Evolutionary conservation across 1,139 yeast genomes (phyloP).

Genomic region (Blastobotrys apis): DNA sequence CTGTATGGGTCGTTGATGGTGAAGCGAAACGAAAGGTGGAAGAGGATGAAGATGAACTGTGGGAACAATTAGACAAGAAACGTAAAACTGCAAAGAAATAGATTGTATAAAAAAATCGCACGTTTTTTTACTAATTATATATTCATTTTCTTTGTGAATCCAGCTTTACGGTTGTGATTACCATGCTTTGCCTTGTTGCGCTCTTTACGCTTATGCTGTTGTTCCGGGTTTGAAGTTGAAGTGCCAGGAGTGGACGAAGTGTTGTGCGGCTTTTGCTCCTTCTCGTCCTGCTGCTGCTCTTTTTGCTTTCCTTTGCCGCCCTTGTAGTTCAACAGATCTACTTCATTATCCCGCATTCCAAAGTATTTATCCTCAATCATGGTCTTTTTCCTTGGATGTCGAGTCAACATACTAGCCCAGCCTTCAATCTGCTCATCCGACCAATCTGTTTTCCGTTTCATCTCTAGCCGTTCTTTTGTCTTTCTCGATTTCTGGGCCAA

Average conservation of each 20-base stretch:
- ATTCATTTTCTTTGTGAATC: slow-evolving; percentile 52
- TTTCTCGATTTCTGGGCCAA: slow-evolving; percentile 54
- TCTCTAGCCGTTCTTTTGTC: slow-evolving; percentile 46
- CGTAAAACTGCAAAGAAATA: slow-evolving; percentile 24
- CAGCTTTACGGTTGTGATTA: slow-evolving; percentile 61
- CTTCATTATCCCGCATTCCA: slow-evolving; percentile 33
- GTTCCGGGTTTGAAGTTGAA: slow-evolving; percentile 6
- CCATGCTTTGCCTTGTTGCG: slow-evolving; percentile 54
- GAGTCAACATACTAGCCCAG: slow-evolving; percentile 75
- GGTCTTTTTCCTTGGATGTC: slow-evolving; percentile 50
- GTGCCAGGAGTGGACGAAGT: too few relatives aligned
- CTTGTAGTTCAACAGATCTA: slow-evolving; percentile 14
- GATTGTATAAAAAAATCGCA: background rate
- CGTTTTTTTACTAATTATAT: background rate
- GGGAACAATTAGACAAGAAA: slow-evolving; percentile 33
- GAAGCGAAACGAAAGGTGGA: slow-evolving; percentile 16
- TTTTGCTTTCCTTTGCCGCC: slow-evolving; percentile 3
- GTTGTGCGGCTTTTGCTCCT: slow-evolving; percentile 9
- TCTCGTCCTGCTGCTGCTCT: slow-evolving; percentile 11
- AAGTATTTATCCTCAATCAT: slow-evolving; percentile 56
- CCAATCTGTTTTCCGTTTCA: slow-evolving; percentile 59
- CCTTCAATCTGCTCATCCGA: slow-evolving; percentile 90
- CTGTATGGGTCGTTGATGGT: slow-evolving; percentile 42
- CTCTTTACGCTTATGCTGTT: slow-evolving; percentile 38
- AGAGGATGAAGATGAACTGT: slow-evolving; percentile 31